Conservation (phyloP, 495 filamentous ascomycete species). For the Parathielavia appendiculata region DNA sequence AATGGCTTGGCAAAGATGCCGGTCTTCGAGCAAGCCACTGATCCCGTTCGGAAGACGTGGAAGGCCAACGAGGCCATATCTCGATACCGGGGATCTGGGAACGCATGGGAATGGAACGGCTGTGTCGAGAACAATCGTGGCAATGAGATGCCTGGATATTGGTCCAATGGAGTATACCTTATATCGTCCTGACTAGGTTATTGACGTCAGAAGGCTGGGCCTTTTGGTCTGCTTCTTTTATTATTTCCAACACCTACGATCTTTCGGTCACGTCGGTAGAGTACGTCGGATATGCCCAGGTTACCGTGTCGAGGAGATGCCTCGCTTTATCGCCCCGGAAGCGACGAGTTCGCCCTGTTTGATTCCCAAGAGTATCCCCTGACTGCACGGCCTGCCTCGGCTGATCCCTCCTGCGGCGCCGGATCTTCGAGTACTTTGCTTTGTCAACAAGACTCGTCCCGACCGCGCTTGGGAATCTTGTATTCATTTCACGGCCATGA, state of each 20-base stretch:
- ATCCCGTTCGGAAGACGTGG: slow-evolving; percentile 22
- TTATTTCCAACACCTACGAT: not conserved
- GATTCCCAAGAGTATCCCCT: slow-evolving; percentile 16
- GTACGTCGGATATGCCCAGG: too few relatives aligned
- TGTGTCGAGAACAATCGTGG: too few relatives aligned
- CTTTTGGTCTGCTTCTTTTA: not conserved
- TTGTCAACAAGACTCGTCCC: slow-evolving; percentile 18
- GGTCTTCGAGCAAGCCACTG: slow-evolving; percentile 11
- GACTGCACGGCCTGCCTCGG: slow-evolving; percentile 17
- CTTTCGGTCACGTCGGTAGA: too few relatives aligned
- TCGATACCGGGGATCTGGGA: too few relatives aligned
- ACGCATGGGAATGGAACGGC: not conserved
- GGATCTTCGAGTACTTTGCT: slow-evolving; percentile 9
- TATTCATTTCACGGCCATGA: slow-evolving; percentile 35
- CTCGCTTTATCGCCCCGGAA: slow-evolving; percentile 11
- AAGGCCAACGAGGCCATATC: not conserved
- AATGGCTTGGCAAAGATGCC: slow-evolving; percentile 20
- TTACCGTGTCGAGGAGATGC: slow-evolving; percentile 9
- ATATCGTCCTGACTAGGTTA: too few relatives aligned
- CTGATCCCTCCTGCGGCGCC: slow-evolving; percentile 12
- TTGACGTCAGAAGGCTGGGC: slow-evolving; percentile 13
- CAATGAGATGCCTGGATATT: too few relatives aligned
- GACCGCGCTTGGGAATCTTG: slow-evolving; percentile 35
- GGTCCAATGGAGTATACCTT: too few relatives aligned
- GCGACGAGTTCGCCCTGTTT: slow-evolving; percentile 13